phyloP scores from a whole-genome alignment of 2,329 filamentous ascomycete species.

The Arthrobotrys musiformis region DNA sequence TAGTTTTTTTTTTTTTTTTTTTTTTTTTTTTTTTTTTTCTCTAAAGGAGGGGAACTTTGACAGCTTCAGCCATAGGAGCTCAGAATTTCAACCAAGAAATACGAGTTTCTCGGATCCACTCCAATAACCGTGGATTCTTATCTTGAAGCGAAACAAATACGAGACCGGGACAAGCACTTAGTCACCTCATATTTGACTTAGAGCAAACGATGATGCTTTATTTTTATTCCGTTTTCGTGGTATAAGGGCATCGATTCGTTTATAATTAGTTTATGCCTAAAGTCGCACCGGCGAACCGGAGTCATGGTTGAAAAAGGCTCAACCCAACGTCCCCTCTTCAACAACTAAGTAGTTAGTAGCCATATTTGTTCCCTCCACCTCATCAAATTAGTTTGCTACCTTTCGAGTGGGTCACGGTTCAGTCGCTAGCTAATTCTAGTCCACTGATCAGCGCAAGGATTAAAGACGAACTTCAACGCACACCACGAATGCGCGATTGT shows the following conservation, averaged over 20 bases:
- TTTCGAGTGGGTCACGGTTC: slow-evolving; percentile 33
- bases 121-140: slow-evolving; percentile 42
- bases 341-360: not conserved
- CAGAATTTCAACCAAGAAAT: slow-evolving; percentile 9
- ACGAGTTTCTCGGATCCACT: slow-evolving; percentile 49
- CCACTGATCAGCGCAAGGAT: slow-evolving; percentile 54
- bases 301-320: not conserved
- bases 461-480: not conserved
- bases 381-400: slow-evolving; percentile 5
- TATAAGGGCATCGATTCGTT: not conserved
- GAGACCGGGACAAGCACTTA: slow-evolving; percentile 8
- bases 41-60: not conserved
- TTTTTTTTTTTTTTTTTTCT: no score
- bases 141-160: slow-evolving; percentile 52
- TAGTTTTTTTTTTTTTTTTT: no score
- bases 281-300: slow-evolving; percentile 1
- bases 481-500: not conserved
- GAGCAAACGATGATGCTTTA: not conserved
- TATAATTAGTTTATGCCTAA: not conserved
- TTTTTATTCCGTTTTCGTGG: not conserved
- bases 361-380: not conserved
- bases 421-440: slow-evolving; percentile 41
- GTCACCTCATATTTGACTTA: slow-evolving; percentile 13
- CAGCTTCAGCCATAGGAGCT: slow-evolving; percentile 2
- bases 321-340: not conserved